Conservation (phyloP, 176 grass and related monocot genomes). For the Juncus effusus region DNA sequence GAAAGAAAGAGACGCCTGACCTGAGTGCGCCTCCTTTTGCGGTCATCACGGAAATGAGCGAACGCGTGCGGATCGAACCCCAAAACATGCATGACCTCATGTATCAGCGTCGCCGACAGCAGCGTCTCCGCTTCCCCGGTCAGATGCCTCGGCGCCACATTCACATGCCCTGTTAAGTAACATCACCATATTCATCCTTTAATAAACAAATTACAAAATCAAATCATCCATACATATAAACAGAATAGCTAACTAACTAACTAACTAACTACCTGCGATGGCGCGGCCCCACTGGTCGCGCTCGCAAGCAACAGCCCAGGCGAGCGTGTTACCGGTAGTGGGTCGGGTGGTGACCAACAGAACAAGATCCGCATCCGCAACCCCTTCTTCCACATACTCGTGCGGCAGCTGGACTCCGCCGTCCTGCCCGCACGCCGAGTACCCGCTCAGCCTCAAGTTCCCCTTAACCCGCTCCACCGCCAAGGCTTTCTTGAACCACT, state of each 20-base stretch:
- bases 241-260: no score
- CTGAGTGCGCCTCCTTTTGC: slow-evolving; percentile 82
- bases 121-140: slow-evolving; percentile 95
- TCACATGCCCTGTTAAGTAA: slow-evolving; percentile 68
- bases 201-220: no score
- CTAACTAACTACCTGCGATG: slow-evolving; percentile 96
- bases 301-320: slow-evolving; percentile 98
- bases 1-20: slow-evolving; percentile 28
- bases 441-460: slow-evolving; percentile 88
- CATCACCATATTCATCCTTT: no score
- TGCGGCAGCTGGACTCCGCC: slow-evolving; percentile 95
- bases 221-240: no score
- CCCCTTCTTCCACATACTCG: slow-evolving; percentile 94
- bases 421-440: slow-evolving; percentile 98
- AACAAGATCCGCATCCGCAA: slow-evolving; percentile 88
- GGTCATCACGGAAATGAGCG: slow-evolving; percentile 97
- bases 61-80: slow-evolving; percentile 99
- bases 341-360: slow-evolving; percentile 98
- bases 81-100: slow-evolving; percentile 99
- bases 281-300: slow-evolving; percentile 98
- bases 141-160: slow-evolving; percentile 97
- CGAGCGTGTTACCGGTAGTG: slow-evolving; percentile 97
- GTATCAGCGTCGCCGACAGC: slow-evolving; percentile 93
- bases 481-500: slow-evolving; percentile 98
- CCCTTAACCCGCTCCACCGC: slow-evolving; percentile 98